These are phyloP conservation scores for Salix caprea DNA, from an alignment of 345 rosid genomes.

Conservation along the genomic window DNA sequence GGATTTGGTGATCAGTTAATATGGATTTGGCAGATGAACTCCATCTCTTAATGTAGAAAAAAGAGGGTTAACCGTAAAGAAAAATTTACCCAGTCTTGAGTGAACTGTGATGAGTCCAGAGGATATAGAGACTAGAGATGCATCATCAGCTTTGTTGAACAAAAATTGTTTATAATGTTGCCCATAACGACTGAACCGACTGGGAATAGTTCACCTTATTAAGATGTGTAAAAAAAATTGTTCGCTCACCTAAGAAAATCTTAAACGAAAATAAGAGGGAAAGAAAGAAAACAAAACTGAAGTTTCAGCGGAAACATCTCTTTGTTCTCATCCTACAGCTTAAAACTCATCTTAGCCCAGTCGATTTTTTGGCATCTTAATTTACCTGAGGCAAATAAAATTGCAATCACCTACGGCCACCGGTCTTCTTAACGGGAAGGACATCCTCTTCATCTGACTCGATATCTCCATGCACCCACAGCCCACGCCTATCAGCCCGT, in stretches of 20 bases:
- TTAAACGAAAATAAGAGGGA: background rate
- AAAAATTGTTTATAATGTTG: conserved; percentile 15
- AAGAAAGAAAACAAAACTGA: conserved; percentile 11
- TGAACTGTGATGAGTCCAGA: background rate
- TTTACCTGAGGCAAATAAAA: conserved; percentile 9
- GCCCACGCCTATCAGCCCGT: conserved; percentile 56
- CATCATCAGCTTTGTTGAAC: background rate
- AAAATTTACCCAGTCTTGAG: too few species aligned
- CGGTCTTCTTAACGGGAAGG: conserved; percentile 54
- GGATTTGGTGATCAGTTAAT: background rate
- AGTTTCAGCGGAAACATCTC: conserved; percentile 6
- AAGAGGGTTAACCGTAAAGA: too few species aligned
- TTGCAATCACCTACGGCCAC: conserved; percentile 55
- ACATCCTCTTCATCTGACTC: conserved; percentile 92
- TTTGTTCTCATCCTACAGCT: conserved; percentile 3
- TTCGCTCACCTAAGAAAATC: conserved; percentile 1
- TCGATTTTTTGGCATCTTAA: conserved; percentile 10
- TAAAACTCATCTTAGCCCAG: conserved; percentile 7
- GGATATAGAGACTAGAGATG: background rate
- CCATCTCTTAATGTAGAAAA: too few species aligned
- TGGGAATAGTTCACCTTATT: conserved; percentile 20
- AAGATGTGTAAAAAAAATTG: conserved; percentile 11
- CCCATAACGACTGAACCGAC: background rate
- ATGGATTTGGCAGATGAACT: background rate
- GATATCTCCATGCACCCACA: conserved; percentile 93